Evolutionary conservation across 2,329 filamentous ascomycete genomes (phyloP).

Genomic region (Zymoseptoria crescenta): DNA sequence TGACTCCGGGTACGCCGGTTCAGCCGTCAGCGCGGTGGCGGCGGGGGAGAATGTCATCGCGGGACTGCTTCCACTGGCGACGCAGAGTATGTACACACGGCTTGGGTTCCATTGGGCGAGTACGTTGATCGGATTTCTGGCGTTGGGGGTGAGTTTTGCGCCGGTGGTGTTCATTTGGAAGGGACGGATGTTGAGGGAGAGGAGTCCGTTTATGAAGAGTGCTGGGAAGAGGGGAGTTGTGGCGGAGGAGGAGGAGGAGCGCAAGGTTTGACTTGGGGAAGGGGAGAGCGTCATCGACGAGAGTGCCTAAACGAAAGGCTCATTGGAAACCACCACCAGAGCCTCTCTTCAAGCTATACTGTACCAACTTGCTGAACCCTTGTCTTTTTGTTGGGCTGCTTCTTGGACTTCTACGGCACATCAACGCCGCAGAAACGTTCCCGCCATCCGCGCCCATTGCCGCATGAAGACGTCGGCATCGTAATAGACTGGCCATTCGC

Average conservation of each 20-base stretch:
- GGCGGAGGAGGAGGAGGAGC: not conserved
- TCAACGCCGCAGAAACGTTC: too few relatives aligned
- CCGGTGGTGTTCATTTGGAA: constrained; percentile 37
- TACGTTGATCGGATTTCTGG: constrained; percentile 39
- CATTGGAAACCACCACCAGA: too few relatives aligned
- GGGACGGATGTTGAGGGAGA: constrained; percentile 26
- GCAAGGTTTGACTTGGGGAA: too few relatives aligned
- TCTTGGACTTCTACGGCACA: too few relatives aligned
- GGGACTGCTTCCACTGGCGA: constrained; percentile 42
- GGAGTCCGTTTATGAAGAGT: constrained; percentile 29
- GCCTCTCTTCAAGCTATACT: too few relatives aligned
- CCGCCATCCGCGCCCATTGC: too few relatives aligned
- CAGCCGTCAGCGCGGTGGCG: constrained; percentile 42
- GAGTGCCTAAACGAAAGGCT: too few relatives aligned
- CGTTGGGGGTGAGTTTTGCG: constrained; percentile 36
- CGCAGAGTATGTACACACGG: constrained; percentile 40
- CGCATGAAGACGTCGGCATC: too few relatives aligned
- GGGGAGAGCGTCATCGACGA: too few relatives aligned
- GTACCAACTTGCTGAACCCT: too few relatives aligned
- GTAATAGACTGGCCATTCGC: too few relatives aligned
- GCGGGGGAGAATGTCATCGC: constrained; percentile 44
- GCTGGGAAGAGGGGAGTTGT: constrained; percentile 3
- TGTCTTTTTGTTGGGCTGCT: too few relatives aligned
- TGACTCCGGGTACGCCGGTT: constrained; percentile 39
- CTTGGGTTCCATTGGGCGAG: constrained; percentile 46